A percentile compares a stretch with the other conserved stretches of the same genome.
phyloP scores from a whole-genome alignment of 2,329 filamentous ascomycete species.

The Chaetomium strumarium region DNA sequence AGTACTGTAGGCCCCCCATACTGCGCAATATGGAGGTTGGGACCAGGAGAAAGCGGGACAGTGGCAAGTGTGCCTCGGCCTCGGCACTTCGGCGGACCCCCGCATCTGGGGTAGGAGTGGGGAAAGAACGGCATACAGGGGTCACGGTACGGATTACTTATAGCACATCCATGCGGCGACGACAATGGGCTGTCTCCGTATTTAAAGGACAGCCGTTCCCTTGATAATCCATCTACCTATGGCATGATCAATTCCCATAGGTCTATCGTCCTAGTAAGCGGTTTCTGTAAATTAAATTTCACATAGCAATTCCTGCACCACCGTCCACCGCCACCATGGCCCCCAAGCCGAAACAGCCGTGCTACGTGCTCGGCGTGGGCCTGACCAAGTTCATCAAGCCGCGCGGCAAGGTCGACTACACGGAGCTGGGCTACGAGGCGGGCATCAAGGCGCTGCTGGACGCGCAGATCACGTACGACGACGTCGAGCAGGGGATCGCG shows the following conservation, averaged over 20 bases:
- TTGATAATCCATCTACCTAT: too few relatives aligned
- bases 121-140: background rate
- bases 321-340: slow-evolving; percentile 38
- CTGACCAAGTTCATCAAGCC: slow-evolving; percentile 99
- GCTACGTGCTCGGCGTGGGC: slow-evolving; percentile 92
- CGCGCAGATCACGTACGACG: slow-evolving; percentile 91
- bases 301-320: background rate
- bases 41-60: background rate
- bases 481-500: slow-evolving; percentile 90
- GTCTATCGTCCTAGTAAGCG: too few relatives aligned
- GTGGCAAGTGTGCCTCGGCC: background rate
- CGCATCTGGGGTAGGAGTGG: slow-evolving; percentile 8
- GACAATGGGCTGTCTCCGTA: too few relatives aligned
- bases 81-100: slow-evolving; percentile 3
- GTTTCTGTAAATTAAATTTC: too few relatives aligned
- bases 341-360: slow-evolving; percentile 45
- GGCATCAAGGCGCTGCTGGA: slow-evolving; percentile 81
- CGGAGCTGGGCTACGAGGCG: slow-evolving; percentile 88
- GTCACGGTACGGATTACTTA: too few relatives aligned
- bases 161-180: too few relatives aligned
- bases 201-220: background rate
- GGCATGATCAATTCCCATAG: too few relatives aligned
- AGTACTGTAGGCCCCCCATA: too few relatives aligned
- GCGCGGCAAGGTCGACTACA: slow-evolving; percentile 88
- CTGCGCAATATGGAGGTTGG: too few relatives aligned